phyloP scores from a whole-genome alignment of 2,329 filamentous ascomycete species.

The Aspergillus thermomutatus region DNA sequence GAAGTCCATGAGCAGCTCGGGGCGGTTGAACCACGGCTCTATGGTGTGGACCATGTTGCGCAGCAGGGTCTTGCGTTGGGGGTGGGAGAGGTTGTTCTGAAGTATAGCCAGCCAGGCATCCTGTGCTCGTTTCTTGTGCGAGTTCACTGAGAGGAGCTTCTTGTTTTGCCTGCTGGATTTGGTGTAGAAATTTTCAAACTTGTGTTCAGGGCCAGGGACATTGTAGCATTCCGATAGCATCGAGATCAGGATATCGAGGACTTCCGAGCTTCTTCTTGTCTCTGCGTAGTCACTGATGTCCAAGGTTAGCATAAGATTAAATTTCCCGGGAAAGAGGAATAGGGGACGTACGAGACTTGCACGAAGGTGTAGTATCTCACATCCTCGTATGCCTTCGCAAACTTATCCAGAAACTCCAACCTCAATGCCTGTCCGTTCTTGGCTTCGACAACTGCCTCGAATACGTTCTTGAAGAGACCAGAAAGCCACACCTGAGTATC shows the following conservation, averaged over 20 bases:
- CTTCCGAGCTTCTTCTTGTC: constrained; percentile 22
- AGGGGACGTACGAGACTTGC: constrained; percentile 61
- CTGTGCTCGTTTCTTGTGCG: constrained; percentile 77
- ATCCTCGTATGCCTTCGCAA: constrained; percentile 76
- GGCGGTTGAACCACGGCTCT: constrained; percentile 83
- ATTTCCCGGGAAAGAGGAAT: neutral
- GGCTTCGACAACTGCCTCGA: constrained; percentile 60
- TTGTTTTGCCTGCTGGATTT: constrained; percentile 62
- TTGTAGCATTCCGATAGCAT: constrained; percentile 57
- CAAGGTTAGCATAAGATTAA: neutral
- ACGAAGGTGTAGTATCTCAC: constrained; percentile 79
- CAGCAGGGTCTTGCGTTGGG: constrained; percentile 76
- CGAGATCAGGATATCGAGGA: constrained; percentile 36
- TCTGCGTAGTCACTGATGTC: constrained; percentile 34
- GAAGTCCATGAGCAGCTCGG: constrained; percentile 92
- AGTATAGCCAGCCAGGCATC: constrained; percentile 83
- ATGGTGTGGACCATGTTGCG: constrained; percentile 72
- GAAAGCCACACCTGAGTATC: constrained; percentile 68
- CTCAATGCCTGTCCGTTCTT: constrained; percentile 58
- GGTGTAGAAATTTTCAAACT: constrained; percentile 36
- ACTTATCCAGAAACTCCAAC: constrained; percentile 73
- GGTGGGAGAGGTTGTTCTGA: constrained; percentile 59
- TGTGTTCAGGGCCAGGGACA: constrained; percentile 52
- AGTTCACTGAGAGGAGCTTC: constrained; percentile 62
- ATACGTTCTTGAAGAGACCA: constrained; percentile 61